Evolutionary conservation across 2,329 filamentous ascomycete species (phyloP), one percentile per base, ranked within the genome.

Genomic region (Mycosphaerelloides madeirae): DNA sequence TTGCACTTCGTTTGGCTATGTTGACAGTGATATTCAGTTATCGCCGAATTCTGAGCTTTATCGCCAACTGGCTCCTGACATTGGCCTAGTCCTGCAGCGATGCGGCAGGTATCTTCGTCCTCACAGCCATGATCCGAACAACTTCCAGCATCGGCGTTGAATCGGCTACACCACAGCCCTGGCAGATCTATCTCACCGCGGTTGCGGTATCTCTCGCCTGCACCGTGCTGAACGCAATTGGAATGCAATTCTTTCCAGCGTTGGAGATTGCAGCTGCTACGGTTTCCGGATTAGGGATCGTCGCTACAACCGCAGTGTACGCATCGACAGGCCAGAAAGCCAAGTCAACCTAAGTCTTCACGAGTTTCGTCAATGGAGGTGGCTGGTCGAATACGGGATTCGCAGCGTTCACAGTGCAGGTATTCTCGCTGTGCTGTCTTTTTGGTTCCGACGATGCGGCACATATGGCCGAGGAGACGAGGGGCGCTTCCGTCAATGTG

Each of bases 291-390:
- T 15, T 28, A 6, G 39, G 43, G 25, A 54, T 48, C 28, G 32
- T 49, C 9, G 39, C 16, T 6, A 36, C 31, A 8, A n/a, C 34
- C 1, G 25, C 34, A 2, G 31, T 41, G 9, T 37, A 43, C 32
- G 20, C 31, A 13, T 31, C 19, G 13, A 43, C 59, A 31, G 48
- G 48, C 9, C 52, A 55, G 8, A 60, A 54, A 44, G 56, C 56
- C 45, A 39, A 45, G 29, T 46, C 56, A 14, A 31, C 46, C 15
- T 48, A 59, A 18, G 60, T 63, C 28, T 64, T 61, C 29, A 44
- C 50, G 1, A 43, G 51, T 22, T 56, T 59, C 41, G 46, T 50
- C 9, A 52, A 59, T 32, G 46, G 49, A 33, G 49, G 52, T 7
- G 57, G 53, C 18, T 62, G 51, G 52, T 28, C 34, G 13, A 59